Evolutionary conservation across 495 filamentous ascomycete genomes (phyloP).

Genomic region (Gamarada debralockiae): DNA sequence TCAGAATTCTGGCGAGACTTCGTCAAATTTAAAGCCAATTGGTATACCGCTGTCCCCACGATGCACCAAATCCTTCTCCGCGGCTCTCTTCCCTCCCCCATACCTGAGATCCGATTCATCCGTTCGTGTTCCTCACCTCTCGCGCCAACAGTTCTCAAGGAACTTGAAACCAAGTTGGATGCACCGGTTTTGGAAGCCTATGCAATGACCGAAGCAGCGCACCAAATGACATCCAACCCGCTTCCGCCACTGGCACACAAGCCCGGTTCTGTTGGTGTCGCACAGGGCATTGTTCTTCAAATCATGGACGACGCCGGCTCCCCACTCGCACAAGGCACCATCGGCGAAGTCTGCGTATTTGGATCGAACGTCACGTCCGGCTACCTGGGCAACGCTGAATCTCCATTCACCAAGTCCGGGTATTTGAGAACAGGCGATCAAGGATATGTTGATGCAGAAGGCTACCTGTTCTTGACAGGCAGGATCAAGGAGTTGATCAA

Average conservation of each 20-base stretch:
- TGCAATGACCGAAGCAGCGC: slow-evolving; percentile 84
- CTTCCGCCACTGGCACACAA: slow-evolving; percentile 66
- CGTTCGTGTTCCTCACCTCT: slow-evolving; percentile 77
- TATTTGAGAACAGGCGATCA: slow-evolving; percentile 84
- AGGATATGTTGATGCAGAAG: slow-evolving; percentile 65
- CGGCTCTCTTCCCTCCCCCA: slow-evolving; percentile 67
- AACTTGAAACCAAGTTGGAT: slow-evolving; percentile 62
- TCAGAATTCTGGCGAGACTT: slow-evolving; percentile 75
- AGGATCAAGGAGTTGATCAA: slow-evolving; percentile 84
- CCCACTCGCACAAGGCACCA: slow-evolving; percentile 53
- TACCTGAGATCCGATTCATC: slow-evolving; percentile 75
- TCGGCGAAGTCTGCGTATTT: slow-evolving; percentile 72
- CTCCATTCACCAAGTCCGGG: slow-evolving; percentile 60
- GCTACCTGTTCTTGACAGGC: slow-evolving; percentile 70
- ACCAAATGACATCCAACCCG: slow-evolving; percentile 84
- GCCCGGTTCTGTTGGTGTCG: slow-evolving; percentile 72
- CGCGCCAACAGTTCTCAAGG: slow-evolving; percentile 67
- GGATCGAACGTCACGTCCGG: slow-evolving; percentile 76
- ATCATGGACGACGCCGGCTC: slow-evolving; percentile 63
- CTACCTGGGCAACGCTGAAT: slow-evolving; percentile 76
- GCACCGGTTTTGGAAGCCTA: slow-evolving; percentile 82
- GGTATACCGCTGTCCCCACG: slow-evolving; percentile 82
- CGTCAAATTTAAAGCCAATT: slow-evolving; percentile 59
- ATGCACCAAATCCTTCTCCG: too few relatives aligned
- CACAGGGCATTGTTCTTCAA: slow-evolving; percentile 74